phyloP scores from a whole-genome alignment of 1,284 basidiomycete genomes.

The Leccinum subfulvum region DNA sequence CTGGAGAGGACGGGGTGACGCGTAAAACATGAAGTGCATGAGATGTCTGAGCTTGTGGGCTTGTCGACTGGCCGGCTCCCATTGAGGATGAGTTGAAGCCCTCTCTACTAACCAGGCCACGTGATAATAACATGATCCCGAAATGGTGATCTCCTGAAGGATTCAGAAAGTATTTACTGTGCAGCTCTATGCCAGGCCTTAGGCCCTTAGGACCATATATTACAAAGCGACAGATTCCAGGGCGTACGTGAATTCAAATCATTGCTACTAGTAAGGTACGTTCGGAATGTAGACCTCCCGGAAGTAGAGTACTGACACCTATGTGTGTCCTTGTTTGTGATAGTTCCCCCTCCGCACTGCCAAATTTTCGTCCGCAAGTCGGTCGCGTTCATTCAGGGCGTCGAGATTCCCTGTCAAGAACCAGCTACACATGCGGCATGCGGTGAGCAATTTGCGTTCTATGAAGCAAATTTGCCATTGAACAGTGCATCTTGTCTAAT shows the following conservation, averaged over 20 bases:
- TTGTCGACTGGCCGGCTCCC: conserved; percentile 74
- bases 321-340: conserved; percentile 32
- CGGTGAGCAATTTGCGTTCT: conserved; percentile 36
- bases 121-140: conserved; percentile 4
- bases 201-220: background rate
- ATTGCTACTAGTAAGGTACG: background rate
- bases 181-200: too few relatives aligned
- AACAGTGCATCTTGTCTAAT: conserved; percentile 1
- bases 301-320: background rate
- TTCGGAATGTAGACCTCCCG: too few relatives aligned
- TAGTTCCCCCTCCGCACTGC: conserved; percentile 5
- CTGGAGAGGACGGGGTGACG: conserved; percentile 84
- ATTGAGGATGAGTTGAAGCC: conserved; percentile 35
- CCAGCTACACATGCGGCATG: conserved; percentile 44
- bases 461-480: background rate
- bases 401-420: conserved; percentile 29
- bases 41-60: conserved; percentile 49
- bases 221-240: background rate
- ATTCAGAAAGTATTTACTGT: background rate
- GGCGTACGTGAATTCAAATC: background rate
- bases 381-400: conserved; percentile 30
- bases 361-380: conserved; percentile 32
- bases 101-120: background rate
- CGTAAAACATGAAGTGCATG: conserved; percentile 82
- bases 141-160: conserved; percentile 18